Evolutionary conservation across 306 rosid species (phyloP).

Genomic region (Quercus alba): DNA sequence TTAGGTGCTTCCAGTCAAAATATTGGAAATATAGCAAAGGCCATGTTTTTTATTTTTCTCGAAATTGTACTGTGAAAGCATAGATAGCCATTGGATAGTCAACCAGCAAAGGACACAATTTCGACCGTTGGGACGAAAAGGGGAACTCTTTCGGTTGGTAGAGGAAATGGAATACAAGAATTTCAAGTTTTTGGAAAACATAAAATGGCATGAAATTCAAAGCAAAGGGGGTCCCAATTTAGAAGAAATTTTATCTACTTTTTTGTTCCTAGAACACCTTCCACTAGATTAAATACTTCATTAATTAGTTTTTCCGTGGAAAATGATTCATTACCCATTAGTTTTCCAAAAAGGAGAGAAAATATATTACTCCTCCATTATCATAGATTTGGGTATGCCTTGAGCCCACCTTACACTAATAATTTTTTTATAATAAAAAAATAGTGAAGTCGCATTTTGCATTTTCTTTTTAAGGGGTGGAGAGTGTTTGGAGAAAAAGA

Average conservation of each 20-base stretch:
- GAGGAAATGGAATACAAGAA: conserved; percentile 7
- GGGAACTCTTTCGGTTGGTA: conserved; percentile 34
- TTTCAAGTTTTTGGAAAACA: conserved; percentile 23
- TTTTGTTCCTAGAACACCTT: conserved; percentile 15
- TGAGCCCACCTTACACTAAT: background rate
- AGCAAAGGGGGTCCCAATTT: conserved; percentile 25
- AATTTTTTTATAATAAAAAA: background rate
- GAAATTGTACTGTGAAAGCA: background rate
- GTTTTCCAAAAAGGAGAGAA: conserved; percentile 10
- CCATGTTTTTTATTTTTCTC: background rate
- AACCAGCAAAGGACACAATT: conserved; percentile 24
- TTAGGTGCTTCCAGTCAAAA: conserved; percentile 28
- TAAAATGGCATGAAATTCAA: conserved; percentile 30
- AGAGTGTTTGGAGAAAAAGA: background rate
- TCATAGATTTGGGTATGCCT: background rate
- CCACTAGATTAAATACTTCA: conserved; percentile 8
- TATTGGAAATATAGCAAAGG: conserved; percentile 17
- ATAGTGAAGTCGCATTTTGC: background rate
- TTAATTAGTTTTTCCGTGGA: background rate
- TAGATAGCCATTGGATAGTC: conserved; percentile 34
- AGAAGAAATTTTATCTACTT: conserved; percentile 9
- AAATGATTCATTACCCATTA: background rate
- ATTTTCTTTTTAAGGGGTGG: too few species aligned
- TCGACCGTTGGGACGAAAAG: conserved; percentile 31
- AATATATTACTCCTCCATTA: background rate